Conservation (phyloP, 805 yeast species). For the Saturnispora dispora region DNA sequence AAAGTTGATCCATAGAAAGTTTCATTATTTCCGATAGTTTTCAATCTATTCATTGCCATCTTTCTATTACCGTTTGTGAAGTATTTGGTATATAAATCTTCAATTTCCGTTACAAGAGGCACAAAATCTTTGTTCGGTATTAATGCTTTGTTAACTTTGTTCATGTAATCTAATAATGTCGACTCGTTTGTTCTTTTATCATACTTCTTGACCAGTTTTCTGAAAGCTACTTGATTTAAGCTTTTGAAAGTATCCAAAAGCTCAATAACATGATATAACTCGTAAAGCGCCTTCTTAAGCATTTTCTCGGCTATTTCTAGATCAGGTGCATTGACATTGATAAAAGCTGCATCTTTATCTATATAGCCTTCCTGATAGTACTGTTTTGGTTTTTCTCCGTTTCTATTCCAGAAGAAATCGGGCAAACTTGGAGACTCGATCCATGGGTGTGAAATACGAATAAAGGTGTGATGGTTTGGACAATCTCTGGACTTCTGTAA, state of each 20-base stretch:
- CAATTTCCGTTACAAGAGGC: slow-evolving; percentile 30
- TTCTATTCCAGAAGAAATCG: slow-evolving; percentile 25
- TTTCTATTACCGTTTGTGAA: slow-evolving; percentile 68
- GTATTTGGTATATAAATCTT: slow-evolving; percentile 52
- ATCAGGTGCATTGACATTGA: slow-evolving; percentile 7
- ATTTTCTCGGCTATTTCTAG: slow-evolving; percentile 47
- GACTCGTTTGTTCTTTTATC: slow-evolving; percentile 58
- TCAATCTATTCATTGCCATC: slow-evolving; percentile 59
- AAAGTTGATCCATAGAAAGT: slow-evolving; percentile 43
- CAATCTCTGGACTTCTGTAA: slow-evolving; percentile 25
- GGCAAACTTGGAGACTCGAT: slow-evolving; percentile 31
- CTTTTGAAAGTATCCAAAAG: slow-evolving; percentile 60
- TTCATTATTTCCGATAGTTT: slow-evolving; percentile 33
- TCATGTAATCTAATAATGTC: slow-evolving; percentile 41
- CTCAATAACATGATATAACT: slow-evolving; percentile 64
- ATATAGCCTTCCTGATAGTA: slow-evolving; percentile 25
- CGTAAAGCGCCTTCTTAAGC: slow-evolving; percentile 58
- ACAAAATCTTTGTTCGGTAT: background rate
- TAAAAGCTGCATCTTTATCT: slow-evolving; percentile 14
- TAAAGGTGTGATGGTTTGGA: background rate
- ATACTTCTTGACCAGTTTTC: slow-evolving; percentile 82
- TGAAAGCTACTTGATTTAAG: slow-evolving; percentile 76
- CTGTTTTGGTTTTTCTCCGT: slow-evolving; percentile 24
- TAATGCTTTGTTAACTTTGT: slow-evolving; percentile 43
- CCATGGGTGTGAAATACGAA: slow-evolving; percentile 1